Base-by-base conservation (phyloP, 345 rosid species). In the Gossypium longicalyx region DNA sequence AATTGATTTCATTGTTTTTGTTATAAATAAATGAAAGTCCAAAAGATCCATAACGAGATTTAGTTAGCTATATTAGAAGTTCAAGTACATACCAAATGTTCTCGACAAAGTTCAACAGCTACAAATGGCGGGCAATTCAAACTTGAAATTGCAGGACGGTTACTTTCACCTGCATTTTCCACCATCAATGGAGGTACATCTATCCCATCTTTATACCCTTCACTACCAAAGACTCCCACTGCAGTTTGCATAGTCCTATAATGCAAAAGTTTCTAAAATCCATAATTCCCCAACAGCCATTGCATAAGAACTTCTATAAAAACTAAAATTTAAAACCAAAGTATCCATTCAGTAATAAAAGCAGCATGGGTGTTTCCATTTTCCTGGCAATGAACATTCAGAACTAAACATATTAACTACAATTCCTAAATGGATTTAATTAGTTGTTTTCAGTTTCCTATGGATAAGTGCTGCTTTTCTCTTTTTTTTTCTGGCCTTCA, bases 231-330 rank as follows among this genome's bases (percentile, higher is more conserved):
- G 38, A 83, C 87, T 61, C 90, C 93, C 66, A 87, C 90, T 17
- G 95, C 95, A 15, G 93, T 88, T 79, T 90, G 95, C 83, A 90
- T 81, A 53, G 95, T 87, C 91, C 95, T 90, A 75, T 20, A 70
- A 25, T 43, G 68, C 78, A 77, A 80, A 54, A 16, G 15, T 34
- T 43, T 74, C 52, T 8, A 54, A 54, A 41, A 66, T n/a, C 51
- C 72, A 43, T 23, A 16, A 62, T 27, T 73, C 17, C 71, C 27
- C 1, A 7, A 15, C 25, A n/a, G 25, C 45, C 5, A 48, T 2
- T 38, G 15, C 59, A 19, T 8, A 15, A 51, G 19, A 48, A 41
- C 9, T 52, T 34, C 3, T 10, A 2, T 8, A 66, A 34, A 19
- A 71, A 41, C 34, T 19, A 27, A 17, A 29, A 25, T 15, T 11